Evolutionary conservation across 1,284 basidiomycete species (phyloP), one percentile per base, ranked within the genome.

Genomic region (Thelephora terrestris): DNA sequence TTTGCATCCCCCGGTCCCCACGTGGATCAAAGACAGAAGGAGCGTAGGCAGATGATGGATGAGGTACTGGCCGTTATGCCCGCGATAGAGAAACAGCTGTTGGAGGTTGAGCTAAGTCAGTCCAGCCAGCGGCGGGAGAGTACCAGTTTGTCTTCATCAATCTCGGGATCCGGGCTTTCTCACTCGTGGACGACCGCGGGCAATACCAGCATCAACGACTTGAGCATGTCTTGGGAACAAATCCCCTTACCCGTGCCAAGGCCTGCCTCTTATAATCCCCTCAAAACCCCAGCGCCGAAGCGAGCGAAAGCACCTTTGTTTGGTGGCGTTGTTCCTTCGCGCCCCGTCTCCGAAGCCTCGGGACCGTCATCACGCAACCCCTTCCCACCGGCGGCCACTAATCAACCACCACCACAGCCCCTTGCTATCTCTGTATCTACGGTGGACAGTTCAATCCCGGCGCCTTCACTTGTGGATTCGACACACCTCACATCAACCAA

Each of bases 1-100:
- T 81, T 85, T 54, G 64, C 71, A 4, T 65, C 71, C 16, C 36
- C 50, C 17, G 55, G 56, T 25, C 58, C 51, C 6, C 50, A 47
- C 48, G 50, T 55, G 61, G 47, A 67, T 55, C 59, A 51, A 12
- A 53, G 49, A 1, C 49, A 52, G 37, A 57, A 60, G 47, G 77
- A 80, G 16, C 74, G 85, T 21, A 71, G 75, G 18, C 74, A 79
- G 54, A 85, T 86, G 72, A 78, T 91, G 47, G 73, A 79, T 43
- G 80, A 83, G 38, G 69, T 85, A 47, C 69, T 82, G 51, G 67
- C 71, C 2, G 69, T 77, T 0, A 68, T 87, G 50, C 79, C 84
- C 0, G 65, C 68, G 2, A 73, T 76, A 0, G 83, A 86, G 57
- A 68, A 76, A 21, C 62, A 63, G 21, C 57, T 76, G n/a, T 61